Percentiles rank a stretch among this genome's conserved stretches.
phyloP scores from a whole-genome alignment of 2,329 filamentous ascomycete species.

The Monilinia polystroma region DNA sequence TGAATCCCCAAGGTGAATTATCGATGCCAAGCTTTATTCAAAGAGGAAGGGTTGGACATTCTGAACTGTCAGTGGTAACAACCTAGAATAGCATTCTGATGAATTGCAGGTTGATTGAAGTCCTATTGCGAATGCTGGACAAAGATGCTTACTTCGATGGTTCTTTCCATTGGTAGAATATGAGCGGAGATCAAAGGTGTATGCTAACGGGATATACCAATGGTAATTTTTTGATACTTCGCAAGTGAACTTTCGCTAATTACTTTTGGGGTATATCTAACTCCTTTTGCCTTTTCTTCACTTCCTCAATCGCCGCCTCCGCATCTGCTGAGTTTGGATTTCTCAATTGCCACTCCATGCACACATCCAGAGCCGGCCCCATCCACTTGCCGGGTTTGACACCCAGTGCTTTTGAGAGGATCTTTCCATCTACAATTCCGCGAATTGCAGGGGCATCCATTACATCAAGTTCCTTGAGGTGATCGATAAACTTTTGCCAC shows the following conservation, averaged over 20 bases:
- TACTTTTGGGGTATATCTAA: conserved; percentile 35
- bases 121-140: background rate
- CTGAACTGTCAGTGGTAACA: too few relatives aligned
- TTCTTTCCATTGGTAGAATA: too few relatives aligned
- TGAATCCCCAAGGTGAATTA: too few relatives aligned
- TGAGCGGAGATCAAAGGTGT: background rate
- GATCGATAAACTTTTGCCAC: conserved; percentile 58
- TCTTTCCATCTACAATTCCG: conserved; percentile 70
- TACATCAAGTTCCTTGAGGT: conserved; percentile 54
- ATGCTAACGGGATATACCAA: background rate
- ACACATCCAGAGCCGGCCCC: conserved; percentile 72
- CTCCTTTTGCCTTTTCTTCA: conserved; percentile 43
- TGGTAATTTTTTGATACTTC: background rate
- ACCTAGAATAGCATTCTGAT: too few relatives aligned
- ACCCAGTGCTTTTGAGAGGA: conserved; percentile 65
- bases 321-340: conserved; percentile 66
- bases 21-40: too few relatives aligned
- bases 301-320: conserved; percentile 58
- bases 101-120: background rate
- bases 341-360: conserved; percentile 84
- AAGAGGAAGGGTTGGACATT: too few relatives aligned
- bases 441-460: conserved; percentile 59
- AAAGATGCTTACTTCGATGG: background rate
- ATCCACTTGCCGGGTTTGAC: conserved; percentile 83
- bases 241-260: background rate